Percentiles rank a stretch among this genome's conserved stretches.
These are phyloP conservation scores for Clonostachys solani DNA, from an alignment of 2,329 filamentous ascomycete genomes.

Conservation along the genomic window DNA sequence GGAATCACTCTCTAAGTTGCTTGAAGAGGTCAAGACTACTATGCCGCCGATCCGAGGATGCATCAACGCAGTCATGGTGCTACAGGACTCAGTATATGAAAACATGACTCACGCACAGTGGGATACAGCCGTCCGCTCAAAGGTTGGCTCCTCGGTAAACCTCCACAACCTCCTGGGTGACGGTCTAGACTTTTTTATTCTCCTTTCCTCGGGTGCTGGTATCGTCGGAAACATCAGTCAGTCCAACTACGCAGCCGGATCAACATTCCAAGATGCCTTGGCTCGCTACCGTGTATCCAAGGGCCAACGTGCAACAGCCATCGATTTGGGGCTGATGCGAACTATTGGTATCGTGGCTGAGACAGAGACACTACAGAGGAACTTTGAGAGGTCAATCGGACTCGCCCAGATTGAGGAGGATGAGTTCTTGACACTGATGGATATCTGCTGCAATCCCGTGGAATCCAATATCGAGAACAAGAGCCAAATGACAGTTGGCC, in stretches of 20 bases:
- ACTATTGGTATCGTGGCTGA: slow-evolving; percentile 10
- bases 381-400: slow-evolving; percentile 1
- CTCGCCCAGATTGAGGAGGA: slow-evolving; percentile 3
- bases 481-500: neutral
- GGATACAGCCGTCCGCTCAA: slow-evolving; percentile 15
- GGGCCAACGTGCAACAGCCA: neutral
- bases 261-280: slow-evolving; percentile 22
- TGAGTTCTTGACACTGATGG: slow-evolving; percentile 3
- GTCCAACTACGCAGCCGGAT: slow-evolving; percentile 34
- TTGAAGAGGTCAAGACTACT: slow-evolving; percentile 4
- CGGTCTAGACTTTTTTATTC: slow-evolving; percentile 21
- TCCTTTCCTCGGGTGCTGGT: slow-evolving; percentile 17
- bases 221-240: slow-evolving; percentile 22
- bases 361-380: neutral
- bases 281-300: slow-evolving; percentile 2
- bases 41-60: slow-evolving; percentile 28
- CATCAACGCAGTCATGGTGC: slow-evolving; percentile 32
- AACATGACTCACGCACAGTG: slow-evolving; percentile 19
- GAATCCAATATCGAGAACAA: neutral
- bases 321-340: slow-evolving; percentile 12
- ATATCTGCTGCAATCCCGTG: neutral
- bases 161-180: slow-evolving; percentile 18
- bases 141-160: slow-evolving; percentile 18
- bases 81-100: slow-evolving; percentile 11
- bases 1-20: neutral